Evolutionary conservation across 331 rosid genomes (phyloP), one percentile per base, ranked within the genome.

Genomic region (Quercus lobata): DNA sequence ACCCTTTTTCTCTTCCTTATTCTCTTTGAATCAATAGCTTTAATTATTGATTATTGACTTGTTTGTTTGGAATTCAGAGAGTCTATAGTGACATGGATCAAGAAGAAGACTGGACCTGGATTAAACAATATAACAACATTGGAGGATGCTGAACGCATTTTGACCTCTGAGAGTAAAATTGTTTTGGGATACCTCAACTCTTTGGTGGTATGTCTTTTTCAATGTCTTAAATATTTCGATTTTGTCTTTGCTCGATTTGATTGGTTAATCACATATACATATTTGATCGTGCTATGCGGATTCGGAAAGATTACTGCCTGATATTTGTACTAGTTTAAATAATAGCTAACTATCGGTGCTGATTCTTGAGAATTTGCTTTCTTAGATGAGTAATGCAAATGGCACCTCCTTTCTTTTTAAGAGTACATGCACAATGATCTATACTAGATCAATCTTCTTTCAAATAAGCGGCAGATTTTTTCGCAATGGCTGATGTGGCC

Each of bases 41-140:
- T 41, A 0, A 41, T 41, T 4, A 46, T 8, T 35, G 72, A 34
- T 5, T n/a, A 41, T 41, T 41, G 46, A 41, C 46, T 22, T 78
- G 74, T 18, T 76, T 72, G 32, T 49, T 10, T 61, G 41, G 2
- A 21, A 14, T 69, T 22, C 86, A 96, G 99, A 75, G 97, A 96
- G 76, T 94, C 89, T 35, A 93, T 96, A 17, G 94, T 96, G 65
- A 78, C 89, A 29, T 96, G 98, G 98, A 96, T 96, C 69, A 96
- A 84, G 93, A 96, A 96, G 95, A 96, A 96, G 88, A 89, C 56
- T 5, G 99, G 99, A 58, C 98, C 99, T 80, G 98, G 94, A 74
- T 56, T 96, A 4, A 19, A 83, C 86, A 96, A 96, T 63, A 37
- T 96, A 75, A 96, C 99, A 60, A 83, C 93, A 17, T 72, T 92